Percentiles rank a stretch among this genome's conserved stretches.
phyloP scores from a whole-genome alignment of 2,329 filamentous ascomycete species.

The Calonectria henricotiae region DNA sequence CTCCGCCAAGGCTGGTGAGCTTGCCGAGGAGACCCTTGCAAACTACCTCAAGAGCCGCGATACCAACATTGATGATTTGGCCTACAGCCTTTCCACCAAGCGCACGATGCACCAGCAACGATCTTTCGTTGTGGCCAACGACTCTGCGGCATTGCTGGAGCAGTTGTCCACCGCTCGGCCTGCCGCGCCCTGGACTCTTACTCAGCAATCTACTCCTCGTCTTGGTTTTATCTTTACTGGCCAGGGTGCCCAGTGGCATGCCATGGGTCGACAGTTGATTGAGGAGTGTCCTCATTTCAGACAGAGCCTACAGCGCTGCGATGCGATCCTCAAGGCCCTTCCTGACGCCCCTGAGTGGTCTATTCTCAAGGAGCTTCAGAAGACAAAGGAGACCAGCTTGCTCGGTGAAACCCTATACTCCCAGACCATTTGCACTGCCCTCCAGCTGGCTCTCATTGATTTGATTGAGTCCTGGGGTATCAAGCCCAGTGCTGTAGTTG shows the following conservation, averaged over 20 bases:
- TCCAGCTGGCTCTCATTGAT: conserved; percentile 61
- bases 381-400: conserved; percentile 51
- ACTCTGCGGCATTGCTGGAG: conserved; percentile 36
- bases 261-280: conserved; percentile 49
- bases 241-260: conserved; percentile 51
- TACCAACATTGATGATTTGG: conserved; percentile 43
- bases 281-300: conserved; percentile 52
- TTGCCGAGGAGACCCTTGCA: conserved; percentile 43
- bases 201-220: conserved; percentile 38
- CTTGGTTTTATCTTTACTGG: conserved; percentile 52
- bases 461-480: conserved; percentile 58
- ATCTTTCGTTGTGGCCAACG: conserved; percentile 48
- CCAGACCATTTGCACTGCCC: conserved; percentile 59
- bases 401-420: conserved; percentile 52
- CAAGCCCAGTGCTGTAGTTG: conserved; percentile 56
- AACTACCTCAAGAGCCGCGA: conserved; percentile 39
- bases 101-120: conserved; percentile 46
- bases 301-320: conserved; percentile 50
- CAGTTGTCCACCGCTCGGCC: conserved; percentile 41
- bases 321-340: conserved; percentile 52
- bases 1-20: conserved; percentile 45
- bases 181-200: conserved; percentile 44
- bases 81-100: conserved; percentile 45
- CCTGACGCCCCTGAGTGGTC: conserved; percentile 48
- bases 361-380: conserved; percentile 54